Percentiles rank a stretch among this genome's conserved stretches.
Evolutionary conservation across 768 basidiomycete species (phyloP).

Genomic region (Mycena sanguinolenta): DNA sequence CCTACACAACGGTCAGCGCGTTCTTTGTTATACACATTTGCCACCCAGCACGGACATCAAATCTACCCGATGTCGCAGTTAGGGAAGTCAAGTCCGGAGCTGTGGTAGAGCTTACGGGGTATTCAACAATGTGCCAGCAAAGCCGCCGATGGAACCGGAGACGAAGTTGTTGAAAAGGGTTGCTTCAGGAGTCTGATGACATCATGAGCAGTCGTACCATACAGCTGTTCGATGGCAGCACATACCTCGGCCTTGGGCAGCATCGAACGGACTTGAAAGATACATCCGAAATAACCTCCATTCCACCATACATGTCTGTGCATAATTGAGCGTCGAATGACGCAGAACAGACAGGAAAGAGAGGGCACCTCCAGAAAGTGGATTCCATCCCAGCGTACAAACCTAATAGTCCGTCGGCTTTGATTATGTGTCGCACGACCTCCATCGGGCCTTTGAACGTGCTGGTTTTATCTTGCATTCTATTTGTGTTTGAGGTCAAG

Average conservation of each 20-base stretch:
- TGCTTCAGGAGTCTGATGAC: constrained; percentile 68
- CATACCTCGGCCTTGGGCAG: constrained; percentile 89
- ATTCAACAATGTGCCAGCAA: constrained; percentile 90
- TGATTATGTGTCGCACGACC: constrained; percentile 84
- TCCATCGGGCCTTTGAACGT: constrained; percentile 94
- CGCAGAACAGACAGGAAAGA: background rate
- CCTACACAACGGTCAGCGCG: constrained; percentile 57
- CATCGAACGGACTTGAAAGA: constrained; percentile 84
- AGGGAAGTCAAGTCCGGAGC: background rate
- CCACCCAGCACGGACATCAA: constrained; percentile 25
- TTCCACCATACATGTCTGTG: constrained; percentile 90
- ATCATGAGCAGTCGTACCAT: background rate
- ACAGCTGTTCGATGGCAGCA: background rate
- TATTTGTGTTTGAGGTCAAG: constrained; percentile 40
- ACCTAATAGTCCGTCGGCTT: constrained; percentile 84
- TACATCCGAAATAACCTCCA: constrained; percentile 95
- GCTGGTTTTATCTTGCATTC: constrained; percentile 93
- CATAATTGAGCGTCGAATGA: background rate
- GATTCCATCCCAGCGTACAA: constrained; percentile 96
- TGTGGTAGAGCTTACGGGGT: constrained; percentile 75
- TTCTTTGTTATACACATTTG: constrained; percentile 4
- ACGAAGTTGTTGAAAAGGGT: constrained; percentile 92
- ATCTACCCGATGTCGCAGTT: constrained; percentile 8
- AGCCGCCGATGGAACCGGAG: constrained; percentile 91
- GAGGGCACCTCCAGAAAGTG: constrained; percentile 93